Conservation (phyloP, 331 rosid species). For the Malus hybrid region DNA sequence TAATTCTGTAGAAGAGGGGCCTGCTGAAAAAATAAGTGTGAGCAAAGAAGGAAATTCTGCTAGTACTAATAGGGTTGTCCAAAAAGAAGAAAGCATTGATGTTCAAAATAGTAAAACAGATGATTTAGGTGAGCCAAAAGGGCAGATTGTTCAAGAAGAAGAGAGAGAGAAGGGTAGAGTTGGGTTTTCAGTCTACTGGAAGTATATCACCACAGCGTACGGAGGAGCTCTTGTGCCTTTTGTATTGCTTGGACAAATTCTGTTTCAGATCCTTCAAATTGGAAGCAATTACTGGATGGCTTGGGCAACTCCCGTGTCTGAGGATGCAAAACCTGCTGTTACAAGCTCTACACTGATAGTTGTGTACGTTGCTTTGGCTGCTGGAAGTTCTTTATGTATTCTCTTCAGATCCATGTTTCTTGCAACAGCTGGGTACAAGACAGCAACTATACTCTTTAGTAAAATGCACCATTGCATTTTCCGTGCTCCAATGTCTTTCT, state of each 20-base stretch:
- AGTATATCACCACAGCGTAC: slow-evolving; percentile 61
- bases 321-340: slow-evolving; percentile 44
- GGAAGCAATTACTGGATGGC: slow-evolving; percentile 98
- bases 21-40: slow-evolving; percentile 12
- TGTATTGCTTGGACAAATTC: slow-evolving; percentile 54
- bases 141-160: slow-evolving; percentile 88
- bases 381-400: slow-evolving; percentile 62
- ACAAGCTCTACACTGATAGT: slow-evolving; percentile 32
- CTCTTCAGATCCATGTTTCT: slow-evolving; percentile 41
- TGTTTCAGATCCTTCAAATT: slow-evolving; percentile 71
- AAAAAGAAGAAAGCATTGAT: slow-evolving; percentile 22
- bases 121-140: slow-evolving; percentile 29
- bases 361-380: slow-evolving; percentile 51
- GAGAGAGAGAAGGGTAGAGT: slow-evolving; percentile 86
- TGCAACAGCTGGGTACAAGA: slow-evolving; percentile 49
- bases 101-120: slow-evolving; percentile 28
- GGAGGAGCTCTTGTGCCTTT: slow-evolving; percentile 83
- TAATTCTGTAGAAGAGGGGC: slow-evolving; percentile 25
- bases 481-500: slow-evolving; percentile 83
- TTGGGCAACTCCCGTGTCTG: slow-evolving; percentile 64
- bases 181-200: slow-evolving; percentile 70
- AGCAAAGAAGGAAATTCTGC: slow-evolving; percentile 12
- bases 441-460: slow-evolving; percentile 64
- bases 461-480: slow-evolving; percentile 71
- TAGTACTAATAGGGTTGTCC: slow-evolving; percentile 10